Conservation (phyloP, 257 asterid species). For the Sherardia arvensis region DNA sequence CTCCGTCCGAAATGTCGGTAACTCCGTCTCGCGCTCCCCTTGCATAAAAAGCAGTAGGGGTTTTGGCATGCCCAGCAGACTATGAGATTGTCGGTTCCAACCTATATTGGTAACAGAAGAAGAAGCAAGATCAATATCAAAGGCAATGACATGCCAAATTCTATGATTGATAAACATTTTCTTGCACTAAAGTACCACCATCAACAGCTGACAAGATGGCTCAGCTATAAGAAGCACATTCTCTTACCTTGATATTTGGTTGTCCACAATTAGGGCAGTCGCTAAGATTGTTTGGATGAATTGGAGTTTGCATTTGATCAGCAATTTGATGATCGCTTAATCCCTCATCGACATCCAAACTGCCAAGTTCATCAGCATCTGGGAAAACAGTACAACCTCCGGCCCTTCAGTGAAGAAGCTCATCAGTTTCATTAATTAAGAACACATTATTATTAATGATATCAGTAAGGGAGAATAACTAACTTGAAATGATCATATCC, state of each 20-base stretch:
- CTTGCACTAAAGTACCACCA: neutral
- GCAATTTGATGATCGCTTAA: constrained; percentile 45
- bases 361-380: constrained; percentile 1
- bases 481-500: constrained; percentile 91
- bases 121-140: neutral
- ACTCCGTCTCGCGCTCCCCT: constrained; percentile 55
- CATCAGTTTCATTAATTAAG: neutral
- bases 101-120: constrained; percentile 22
- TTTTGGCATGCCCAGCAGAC: constrained; percentile 87
- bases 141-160: neutral
- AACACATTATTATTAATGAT: neutral
- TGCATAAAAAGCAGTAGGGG: constrained; percentile 73
- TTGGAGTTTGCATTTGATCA: constrained; percentile 45
- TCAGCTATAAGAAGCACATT: neutral
- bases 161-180: neutral
- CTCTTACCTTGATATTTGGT: constrained; percentile 54
- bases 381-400: constrained; percentile 61
- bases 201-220: neutral
- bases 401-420: constrained; percentile 30
- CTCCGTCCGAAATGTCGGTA: constrained; percentile 60
- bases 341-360: constrained; percentile 8
- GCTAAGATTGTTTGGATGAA: constrained; percentile 30
- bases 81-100: constrained; percentile 69
- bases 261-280: constrained; percentile 71
- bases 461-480: constrained; percentile 9